Evolutionary conservation across 1,284 basidiomycete species (phyloP), one percentile per base, ranked within the genome.

Genomic region (Thelephora terrestris): DNA sequence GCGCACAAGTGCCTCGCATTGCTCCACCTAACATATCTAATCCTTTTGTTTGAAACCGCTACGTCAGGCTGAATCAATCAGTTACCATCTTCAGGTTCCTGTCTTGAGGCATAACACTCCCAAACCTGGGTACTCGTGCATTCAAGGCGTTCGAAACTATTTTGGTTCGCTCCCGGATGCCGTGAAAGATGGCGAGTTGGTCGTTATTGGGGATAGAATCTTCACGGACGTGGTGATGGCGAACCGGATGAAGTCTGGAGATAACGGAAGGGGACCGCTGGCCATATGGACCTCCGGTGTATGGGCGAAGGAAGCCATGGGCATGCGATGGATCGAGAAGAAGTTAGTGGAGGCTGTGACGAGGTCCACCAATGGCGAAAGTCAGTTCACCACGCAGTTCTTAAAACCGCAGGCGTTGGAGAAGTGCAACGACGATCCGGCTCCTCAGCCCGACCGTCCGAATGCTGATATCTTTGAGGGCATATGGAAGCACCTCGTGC

Each of bases 211-310:
- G 1, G 94, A 98, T 66, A 75, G 94, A 9, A 68, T 94, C 37
- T 88, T 94, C 59, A 98, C 94, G 0, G 94, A 98, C 63, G 71
- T 94, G 17, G 77, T 96, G 40, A 73, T 97, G 59, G 86, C 91
- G 5, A 85, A 87, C 55, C 81, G 91, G 39, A 80, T 88, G 71
- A 52, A 58, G 6, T 61, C 60, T 21, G 52, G 53, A 27, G 17
- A 21, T 14, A 42, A 43, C 5, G 39, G 53, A 27, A 45, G 45
- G 7, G 76, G 78, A 0, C 82, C 85, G 10, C 60, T 87, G 43
- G 69, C 80, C 0, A 68, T 87, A 21, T 83, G 76, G 78, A 86
- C 84, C 25, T 78, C 72, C 0, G 75, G 74, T 0, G 71, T 86
- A 2, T 87, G 85, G 84, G 55, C 79, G 55, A 68, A 67, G 48